Evolutionary conservation across 75 land plant genomes (phyloP), one percentile per base, ranked within the genome.

Genomic region (Cupressus sempervirens): DNA sequence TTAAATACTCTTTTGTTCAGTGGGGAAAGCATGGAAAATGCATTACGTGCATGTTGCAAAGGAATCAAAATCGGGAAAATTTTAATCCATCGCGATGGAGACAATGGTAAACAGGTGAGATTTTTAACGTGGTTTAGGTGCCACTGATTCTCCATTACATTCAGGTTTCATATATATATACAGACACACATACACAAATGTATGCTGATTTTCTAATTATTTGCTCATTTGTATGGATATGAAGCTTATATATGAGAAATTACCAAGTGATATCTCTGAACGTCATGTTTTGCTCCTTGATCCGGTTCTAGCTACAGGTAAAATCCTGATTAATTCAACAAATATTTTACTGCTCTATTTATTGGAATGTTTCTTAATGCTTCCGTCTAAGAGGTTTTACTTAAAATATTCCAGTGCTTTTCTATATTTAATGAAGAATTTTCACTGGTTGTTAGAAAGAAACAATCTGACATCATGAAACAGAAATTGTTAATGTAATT

Each of bases 221-320:
- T 35, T 35, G 10, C 14, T 56, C 82, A 79, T 79, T 38, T 79
- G 52, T 79, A 76, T 79, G 13, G 30, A 79, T 30, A 43, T 79
- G 50, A 30, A 83, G 91, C 88, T 90, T 20, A 89, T 90, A 65
- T 89, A 89, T 70, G 91, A 90, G 82, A 89, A 89, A 82, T 82
- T 89, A 26, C 88, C 91, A 38, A 70, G 65, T 48, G 91, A 90
- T 75, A 90, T 90, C 77, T 91, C 91, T 48, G 88, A 90, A 32
- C 88, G 91, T 14, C 91, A 90, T 82, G 91, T 90, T 65, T 80
- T 90, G 65, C 90, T 90, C n/a, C 91, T 90, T 36, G 91, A 90
- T 90, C 91, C 91, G 30, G 87, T 90, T 74, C 88, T 90, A 54
- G 91, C 86, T 16, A 90, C 91, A 89, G 91, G 91, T 89, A 76